Percentiles rank a stretch among this genome's conserved stretches.
Conservation (phyloP, 345 rosid species). For the Streptanthus diversifolius region DNA sequence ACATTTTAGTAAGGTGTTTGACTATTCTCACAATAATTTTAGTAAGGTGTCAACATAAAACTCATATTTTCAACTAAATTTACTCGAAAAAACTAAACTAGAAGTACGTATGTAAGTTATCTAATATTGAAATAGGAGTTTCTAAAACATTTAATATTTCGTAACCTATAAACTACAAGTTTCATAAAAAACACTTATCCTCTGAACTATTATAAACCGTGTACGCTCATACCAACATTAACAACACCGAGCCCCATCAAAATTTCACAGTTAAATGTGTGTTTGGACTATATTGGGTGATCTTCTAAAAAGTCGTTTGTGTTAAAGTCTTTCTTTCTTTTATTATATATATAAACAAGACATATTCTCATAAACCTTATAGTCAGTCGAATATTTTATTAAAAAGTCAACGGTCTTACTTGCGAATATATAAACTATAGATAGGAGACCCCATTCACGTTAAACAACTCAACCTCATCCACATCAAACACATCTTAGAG, state of each 20-base stretch:
- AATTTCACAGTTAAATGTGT: neutral
- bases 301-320: neutral
- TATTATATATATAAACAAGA: neutral
- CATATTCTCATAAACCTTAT: neutral
- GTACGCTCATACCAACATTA: neutral
- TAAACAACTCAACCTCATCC: constrained; percentile 10
- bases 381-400: neutral
- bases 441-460: constrained; percentile 17
- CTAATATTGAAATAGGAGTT: neutral
- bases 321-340: neutral
- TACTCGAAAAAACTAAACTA: neutral
- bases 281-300: neutral
- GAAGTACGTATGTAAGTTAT: neutral
- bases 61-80: too few relatives aligned
- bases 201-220: too few relatives aligned
- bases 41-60: too few relatives aligned
- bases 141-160: too few relatives aligned
- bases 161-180: too few relatives aligned
- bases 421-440: constrained; percentile 15
- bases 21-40: too few relatives aligned
- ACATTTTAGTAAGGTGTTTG: too few relatives aligned
- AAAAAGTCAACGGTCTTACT: constrained; percentile 8
- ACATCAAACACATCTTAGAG: neutral
- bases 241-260: neutral
- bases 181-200: too few relatives aligned